Evolutionary conservation across 2,329 filamentous ascomycete species (phyloP).

Genomic region (Apiospora kogelbergensis): DNA sequence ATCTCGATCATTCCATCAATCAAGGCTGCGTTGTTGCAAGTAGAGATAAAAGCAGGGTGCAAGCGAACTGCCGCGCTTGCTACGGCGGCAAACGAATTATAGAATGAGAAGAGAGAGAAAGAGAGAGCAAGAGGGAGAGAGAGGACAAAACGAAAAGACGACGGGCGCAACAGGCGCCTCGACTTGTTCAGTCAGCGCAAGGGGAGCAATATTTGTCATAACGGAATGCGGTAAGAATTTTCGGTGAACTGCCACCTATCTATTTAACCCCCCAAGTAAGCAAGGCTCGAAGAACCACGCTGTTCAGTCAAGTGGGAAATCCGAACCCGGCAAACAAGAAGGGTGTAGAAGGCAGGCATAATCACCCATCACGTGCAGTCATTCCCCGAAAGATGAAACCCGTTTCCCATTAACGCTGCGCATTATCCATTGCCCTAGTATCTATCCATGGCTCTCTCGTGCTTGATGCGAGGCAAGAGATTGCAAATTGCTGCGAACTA

Average conservation of each 20-base stretch:
- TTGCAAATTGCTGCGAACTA: not conserved
- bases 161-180: not conserved
- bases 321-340: not conserved
- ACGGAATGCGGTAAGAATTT: not conserved
- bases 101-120: not conserved
- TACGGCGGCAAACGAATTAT: not conserved
- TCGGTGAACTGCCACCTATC: not conserved
- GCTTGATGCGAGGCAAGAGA: not conserved
- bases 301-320: not conserved
- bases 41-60: not conserved
- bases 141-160: too few species aligned
- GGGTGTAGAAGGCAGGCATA: not conserved
- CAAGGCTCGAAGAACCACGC: not conserved
- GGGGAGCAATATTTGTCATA: not conserved
- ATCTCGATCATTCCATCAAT: not conserved
- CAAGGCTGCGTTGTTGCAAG: not conserved
- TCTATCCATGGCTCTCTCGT: not conserved
- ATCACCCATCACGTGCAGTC: not conserved
- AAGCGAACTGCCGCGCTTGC: not conserved
- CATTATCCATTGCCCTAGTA: not conserved
- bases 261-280: not conserved
- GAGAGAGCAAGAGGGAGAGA: not conserved
- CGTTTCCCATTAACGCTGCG: not conserved
- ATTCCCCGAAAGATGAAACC: not conserved
- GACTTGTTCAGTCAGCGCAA: not conserved